Evolutionary conservation across 352 stramenopile genomes (phyloP).

Genomic region (Globisporangium radiosum): DNA sequence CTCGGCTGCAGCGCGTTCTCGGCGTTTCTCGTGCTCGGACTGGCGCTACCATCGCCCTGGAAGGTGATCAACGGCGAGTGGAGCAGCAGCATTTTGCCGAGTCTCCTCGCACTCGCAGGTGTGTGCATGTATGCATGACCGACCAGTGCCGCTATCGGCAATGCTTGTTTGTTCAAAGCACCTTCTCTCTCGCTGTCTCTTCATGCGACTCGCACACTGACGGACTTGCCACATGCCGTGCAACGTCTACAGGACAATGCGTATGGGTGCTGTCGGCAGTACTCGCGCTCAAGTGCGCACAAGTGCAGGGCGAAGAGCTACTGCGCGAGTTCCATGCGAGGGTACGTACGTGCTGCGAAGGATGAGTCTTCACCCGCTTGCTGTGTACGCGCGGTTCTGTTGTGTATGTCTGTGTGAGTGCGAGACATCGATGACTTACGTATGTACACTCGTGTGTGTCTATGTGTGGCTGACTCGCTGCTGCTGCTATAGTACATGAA

Average conservation of each 20-base stretch:
- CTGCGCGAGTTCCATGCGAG: conserved; percentile 54
- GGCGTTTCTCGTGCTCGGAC: conserved; percentile 27
- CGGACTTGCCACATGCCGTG: neutral
- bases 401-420: neutral
- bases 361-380: too few species aligned
- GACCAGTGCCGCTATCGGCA: neutral
- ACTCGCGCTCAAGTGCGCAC: conserved; percentile 49
- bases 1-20: conserved; percentile 42
- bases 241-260: conserved; percentile 24
- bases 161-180: too few species aligned
- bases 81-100: conserved; percentile 42
- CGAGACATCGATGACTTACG: too few species aligned
- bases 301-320: conserved; percentile 59
- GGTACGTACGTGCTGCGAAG: conserved; percentile 15
- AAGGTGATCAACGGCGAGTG: conserved; percentile 71
- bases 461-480: neutral
- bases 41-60: conserved; percentile 60
- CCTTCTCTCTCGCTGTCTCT: neutral
- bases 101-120: conserved; percentile 53
- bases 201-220: neutral
- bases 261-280: conserved; percentile 47
- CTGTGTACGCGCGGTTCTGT: neutral
- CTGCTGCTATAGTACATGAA: conserved; percentile 26
- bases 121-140: neutral
- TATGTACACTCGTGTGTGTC: neutral